A percentile compares a stretch with the other conserved stretches of the same genome.
Conservation (phyloP, 331 rosid genomes). For the Spiraea crenata region DNA sequence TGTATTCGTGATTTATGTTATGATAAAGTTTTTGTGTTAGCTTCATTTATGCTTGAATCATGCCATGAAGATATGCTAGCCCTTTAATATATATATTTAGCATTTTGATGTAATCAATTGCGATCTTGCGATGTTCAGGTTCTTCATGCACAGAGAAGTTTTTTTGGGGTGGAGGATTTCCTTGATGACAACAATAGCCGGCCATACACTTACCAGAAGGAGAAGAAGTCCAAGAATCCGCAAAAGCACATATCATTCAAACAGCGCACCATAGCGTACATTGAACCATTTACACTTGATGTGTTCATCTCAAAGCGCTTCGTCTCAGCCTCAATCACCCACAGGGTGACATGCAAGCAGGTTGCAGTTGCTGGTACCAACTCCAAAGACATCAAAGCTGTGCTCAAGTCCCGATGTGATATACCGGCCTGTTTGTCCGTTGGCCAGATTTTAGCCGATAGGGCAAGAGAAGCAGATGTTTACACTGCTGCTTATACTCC, state of each 20-base stretch:
- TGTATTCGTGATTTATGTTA: neutral
- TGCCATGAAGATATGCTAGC: neutral
- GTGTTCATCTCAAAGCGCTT: conserved; percentile 93
- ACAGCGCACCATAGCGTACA: conserved; percentile 81
- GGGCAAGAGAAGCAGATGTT: conserved; percentile 95
- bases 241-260: conserved; percentile 76
- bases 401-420: conserved; percentile 75
- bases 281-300: conserved; percentile 93
- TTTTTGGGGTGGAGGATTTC: conserved; percentile 92
- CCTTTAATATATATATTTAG: neutral
- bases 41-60: neutral
- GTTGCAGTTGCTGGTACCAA: conserved; percentile 98
- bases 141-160: conserved; percentile 70
- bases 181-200: conserved; percentile 81
- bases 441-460: conserved; percentile 73
- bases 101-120: neutral
- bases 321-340: conserved; percentile 89
- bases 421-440: conserved; percentile 89
- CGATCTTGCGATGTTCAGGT: conserved; percentile 36
- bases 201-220: conserved; percentile 88
- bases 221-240: conserved; percentile 84
- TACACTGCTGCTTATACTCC: conserved; percentile 83
- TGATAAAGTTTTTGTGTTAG: neutral
- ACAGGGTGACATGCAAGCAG: conserved; percentile 84
- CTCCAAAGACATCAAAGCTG: conserved; percentile 97